Evolutionary conservation across 164 flowering plant species (phyloP).

Genomic region (Annona cherimola): DNA sequence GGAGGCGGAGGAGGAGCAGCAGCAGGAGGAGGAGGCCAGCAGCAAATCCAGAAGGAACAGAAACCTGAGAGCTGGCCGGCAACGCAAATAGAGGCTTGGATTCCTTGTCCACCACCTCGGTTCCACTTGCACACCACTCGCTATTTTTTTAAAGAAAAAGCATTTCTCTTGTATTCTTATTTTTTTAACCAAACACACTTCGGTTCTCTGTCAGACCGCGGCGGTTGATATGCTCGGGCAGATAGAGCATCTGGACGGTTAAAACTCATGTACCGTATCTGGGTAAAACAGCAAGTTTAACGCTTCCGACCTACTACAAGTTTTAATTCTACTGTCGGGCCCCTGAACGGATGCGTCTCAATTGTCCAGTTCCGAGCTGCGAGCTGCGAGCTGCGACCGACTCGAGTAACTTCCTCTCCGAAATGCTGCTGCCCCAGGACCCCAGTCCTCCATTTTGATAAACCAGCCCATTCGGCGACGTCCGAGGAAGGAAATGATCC

Average conservation of each 20-base stretch:
- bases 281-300: too few relatives aligned
- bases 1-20: not conserved
- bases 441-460: too few relatives aligned
- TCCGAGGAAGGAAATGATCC: too few relatives aligned
- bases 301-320: too few relatives aligned
- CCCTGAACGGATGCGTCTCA: too few relatives aligned
- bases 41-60: not conserved
- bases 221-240: not conserved
- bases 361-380: too few relatives aligned
- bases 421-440: too few relatives aligned
- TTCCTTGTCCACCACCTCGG: slow-evolving; percentile 1
- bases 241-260: not conserved
- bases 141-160: not conserved
- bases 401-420: too few relatives aligned
- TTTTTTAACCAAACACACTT: not conserved
- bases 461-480: too few relatives aligned
- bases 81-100: not conserved
- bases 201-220: not conserved
- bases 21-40: not conserved
- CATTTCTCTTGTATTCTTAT: not conserved
- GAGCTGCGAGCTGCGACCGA: too few relatives aligned
- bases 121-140: slow-evolving; percentile 3
- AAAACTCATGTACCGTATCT: too few relatives aligned
- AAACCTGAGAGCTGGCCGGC: not conserved
- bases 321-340: too few relatives aligned